Base-by-base conservation (phyloP, 495 filamentous ascomycete genomes). In the Neurospora sp. region DNA sequence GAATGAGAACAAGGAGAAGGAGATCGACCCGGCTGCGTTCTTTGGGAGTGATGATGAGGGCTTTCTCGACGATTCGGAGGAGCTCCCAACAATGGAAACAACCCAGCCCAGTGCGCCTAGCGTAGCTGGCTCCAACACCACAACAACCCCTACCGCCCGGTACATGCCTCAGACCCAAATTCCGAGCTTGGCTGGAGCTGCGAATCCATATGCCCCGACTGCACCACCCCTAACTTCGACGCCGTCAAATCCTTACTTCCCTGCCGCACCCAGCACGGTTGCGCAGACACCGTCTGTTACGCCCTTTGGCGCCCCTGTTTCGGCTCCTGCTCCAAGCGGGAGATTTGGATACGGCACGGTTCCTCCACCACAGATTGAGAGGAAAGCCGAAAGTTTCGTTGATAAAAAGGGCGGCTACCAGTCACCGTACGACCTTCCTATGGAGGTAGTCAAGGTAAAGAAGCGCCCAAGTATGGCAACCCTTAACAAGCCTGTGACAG, bases 351-450 rank as follows among this genome's bases (percentile, higher is more conserved):
- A 84, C 78, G 81, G 79, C 4, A 72, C 80, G 28, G 81, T 80
- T n/a, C 81, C 83, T 24, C 77, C 80, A 4, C 85, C 71, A 66
- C 84, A 75, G 74, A 77, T 77, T 78, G 82, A 80, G 78, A 86
- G 77, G 75, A 92, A 88, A 75, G 87, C 90, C 0, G 85, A 92
- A 74, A 98, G 95, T 78, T 99, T 97, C 80, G 92, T 88, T 6
- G 91, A 94, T 78, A 95, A 94, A 75, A 98, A 96, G 80, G 90
- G 94, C 54, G 94, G 95, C 11, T 99, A 98, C 79, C 87, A 89
- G 39, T 97, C 94, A 34, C 96, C 96, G 5, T 99, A 97, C 76
- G 96, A 99, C 81, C 87, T 99, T 5, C 96, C 96, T 3, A 93
- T 96, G 82, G 95, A 97, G 69, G 86, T 98, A 19, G 86, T 90